These are phyloP conservation scores for Silene coronaria DNA, from an alignment of 179 eudicot species.

Conservation along the genomic window DNA sequence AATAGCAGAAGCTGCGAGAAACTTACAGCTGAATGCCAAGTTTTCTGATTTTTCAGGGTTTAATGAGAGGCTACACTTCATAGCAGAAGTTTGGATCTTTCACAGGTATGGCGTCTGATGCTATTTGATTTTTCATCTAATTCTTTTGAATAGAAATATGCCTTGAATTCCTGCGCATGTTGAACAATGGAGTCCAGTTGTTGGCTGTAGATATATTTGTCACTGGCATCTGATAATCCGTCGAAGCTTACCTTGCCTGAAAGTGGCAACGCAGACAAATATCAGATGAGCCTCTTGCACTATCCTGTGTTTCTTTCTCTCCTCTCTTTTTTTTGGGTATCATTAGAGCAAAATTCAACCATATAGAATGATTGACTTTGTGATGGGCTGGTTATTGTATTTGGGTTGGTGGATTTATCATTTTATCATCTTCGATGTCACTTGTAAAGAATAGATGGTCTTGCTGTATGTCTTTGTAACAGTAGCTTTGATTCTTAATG, in stretches of 20 bases:
- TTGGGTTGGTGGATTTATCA: too few species aligned
- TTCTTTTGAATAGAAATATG: not conserved
- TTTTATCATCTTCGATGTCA: too few species aligned
- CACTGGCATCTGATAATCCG: not conserved
- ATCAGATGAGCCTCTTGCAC: not conserved
- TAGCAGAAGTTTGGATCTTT: conserved; percentile 93
- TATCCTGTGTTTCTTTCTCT: not conserved
- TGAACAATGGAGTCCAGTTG: not conserved
- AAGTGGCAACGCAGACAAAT: not conserved
- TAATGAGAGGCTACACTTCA: conserved; percentile 77
- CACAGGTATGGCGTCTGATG: conserved; percentile 54
- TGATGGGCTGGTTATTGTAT: too few species aligned
- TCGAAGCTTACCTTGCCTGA: not conserved
- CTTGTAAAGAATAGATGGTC: not conserved
- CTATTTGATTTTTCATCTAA: not conserved
- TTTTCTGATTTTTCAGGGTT: conserved; percentile 67
- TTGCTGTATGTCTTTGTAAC: not conserved
- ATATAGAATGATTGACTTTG: too few species aligned
- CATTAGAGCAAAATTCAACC: not conserved
- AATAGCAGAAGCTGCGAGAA: conserved; percentile 78
- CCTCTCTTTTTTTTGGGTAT: not conserved
- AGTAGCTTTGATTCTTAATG: not conserved
- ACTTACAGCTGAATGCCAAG: conserved; percentile 56
- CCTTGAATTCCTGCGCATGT: not conserved
- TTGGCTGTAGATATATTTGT: not conserved